A percentile compares a stretch with the other conserved stretches of the same genome.
Evolutionary conservation across 768 basidiomycete genomes (phyloP).

Genomic region (Hericium alpestre): DNA sequence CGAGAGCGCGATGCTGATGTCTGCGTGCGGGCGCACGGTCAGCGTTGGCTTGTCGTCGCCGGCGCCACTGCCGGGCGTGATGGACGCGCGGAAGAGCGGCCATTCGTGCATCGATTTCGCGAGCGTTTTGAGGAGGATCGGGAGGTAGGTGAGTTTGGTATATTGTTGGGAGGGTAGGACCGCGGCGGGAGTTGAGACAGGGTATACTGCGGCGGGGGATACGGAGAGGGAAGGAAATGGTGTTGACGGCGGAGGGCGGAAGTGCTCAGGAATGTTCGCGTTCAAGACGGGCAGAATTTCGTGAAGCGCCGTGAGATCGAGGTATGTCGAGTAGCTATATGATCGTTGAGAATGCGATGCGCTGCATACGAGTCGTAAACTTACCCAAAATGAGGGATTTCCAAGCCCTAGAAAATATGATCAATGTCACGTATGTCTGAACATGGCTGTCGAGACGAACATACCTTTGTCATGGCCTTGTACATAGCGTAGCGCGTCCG

Average conservation of each 20-base stretch:
- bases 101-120: constrained; percentile 72
- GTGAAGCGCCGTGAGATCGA: constrained; percentile 67
- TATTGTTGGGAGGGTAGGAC: constrained; percentile 48
- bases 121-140: constrained; percentile 75
- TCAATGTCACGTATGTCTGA: too few species aligned
- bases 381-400: constrained; percentile 78
- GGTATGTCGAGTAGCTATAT: constrained; percentile 60
- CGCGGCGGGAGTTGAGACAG: constrained; percentile 28
- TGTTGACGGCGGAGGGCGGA: constrained; percentile 30
- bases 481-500: constrained; percentile 78
- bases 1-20: constrained; percentile 68
- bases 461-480: constrained; percentile 80
- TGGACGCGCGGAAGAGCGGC: constrained; percentile 73
- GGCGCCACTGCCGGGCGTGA: constrained; percentile 31
- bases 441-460: too few species aligned
- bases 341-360: background rate
- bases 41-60: constrained; percentile 46
- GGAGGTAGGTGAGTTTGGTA: constrained; percentile 67
- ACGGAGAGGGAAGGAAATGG: constrained; percentile 24
- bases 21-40: constrained; percentile 62
- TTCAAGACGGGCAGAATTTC: constrained; percentile 54
- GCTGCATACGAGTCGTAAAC: constrained; percentile 9
- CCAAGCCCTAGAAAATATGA: constrained; percentile 68
- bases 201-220: constrained; percentile 30
- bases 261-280: constrained; percentile 55